Evolutionary conservation across 768 basidiomycete species (phyloP), one percentile per base, ranked within the genome.

Genomic region (Suillus subalutaceus): DNA sequence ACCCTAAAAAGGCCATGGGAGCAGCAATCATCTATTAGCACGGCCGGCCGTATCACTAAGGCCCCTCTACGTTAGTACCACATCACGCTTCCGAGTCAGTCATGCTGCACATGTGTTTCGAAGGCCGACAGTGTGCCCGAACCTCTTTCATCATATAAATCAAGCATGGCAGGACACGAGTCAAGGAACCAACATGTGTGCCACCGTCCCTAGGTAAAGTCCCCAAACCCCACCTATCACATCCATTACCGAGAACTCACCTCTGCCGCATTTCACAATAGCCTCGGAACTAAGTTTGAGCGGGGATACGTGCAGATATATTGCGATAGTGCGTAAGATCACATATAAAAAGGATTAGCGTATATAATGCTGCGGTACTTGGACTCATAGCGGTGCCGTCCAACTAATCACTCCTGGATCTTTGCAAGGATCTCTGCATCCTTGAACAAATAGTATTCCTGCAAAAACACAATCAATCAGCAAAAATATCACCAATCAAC

Each of bases 391-490:
- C 50, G 0, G 35, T 57, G 37, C 23, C 30, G 4, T 30, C 48
- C n/a, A 26, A 26, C 26, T 8, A 4, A 35, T 78, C 80, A 97
- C 83, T 97, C 96, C 78, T 91, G 86, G 73, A 98, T 95, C 84
- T 96, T 97, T 66, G 97, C 97, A 63, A 99, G 86, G 76, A 99
- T 97, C 75, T 98, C 96, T 32, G 87, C 78, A 80, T 98, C 97
- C 81, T 90, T 92, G 90, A 96, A 98, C 66, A 99, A 81, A 83
- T 86, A 91, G 80, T 92, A 99, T 76, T 99, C 97, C 96, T 98
- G 72, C 23, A 38, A 41, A 26, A 63, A 48, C 67, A 13, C 12
- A n/a, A 15, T 53, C 32, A 63, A 15, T 53, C 32, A 63, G 26
- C 32, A 52, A 38, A 26, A 4, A 4, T 2, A 16, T 0, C 52